Base-by-base conservation (phyloP, 2,329 filamentous ascomycete species). In the Tolypocladium tundrense region DNA sequence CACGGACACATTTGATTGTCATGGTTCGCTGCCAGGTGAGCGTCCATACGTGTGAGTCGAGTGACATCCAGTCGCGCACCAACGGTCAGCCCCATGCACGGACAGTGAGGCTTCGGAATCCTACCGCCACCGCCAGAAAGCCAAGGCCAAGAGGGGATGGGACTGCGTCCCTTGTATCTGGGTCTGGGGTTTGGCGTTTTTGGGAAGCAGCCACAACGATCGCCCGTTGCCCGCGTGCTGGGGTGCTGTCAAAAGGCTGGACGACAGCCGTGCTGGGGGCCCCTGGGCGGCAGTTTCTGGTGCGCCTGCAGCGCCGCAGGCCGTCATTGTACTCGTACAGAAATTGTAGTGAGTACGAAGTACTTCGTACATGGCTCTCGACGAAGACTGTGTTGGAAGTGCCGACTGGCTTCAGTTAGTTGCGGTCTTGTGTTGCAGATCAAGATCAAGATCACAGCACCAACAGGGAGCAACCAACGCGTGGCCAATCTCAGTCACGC, bases 51-150 rank as follows among this genome's bases (percentile, higher is more conserved):
- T 7, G 13, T 14, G 31, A 37, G 48, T 13, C 31, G 48, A 52
- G 31, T 52, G 24, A 53, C 42, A 37, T 54, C 39, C 52, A 43
- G 56, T 51, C 58, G 62, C 58, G 59, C 62, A 62, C 65, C 55
- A 60, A 60, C 58, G 53, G 50, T 59, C 58, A 60, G 57, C 62
- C 53, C 60, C 59, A 57, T 48, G 57, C 54, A 42, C 40, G 56
- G 57, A 51, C 55, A 41, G 52, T 58, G 57, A 62, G 61, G 61
- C 60, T 60, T 62, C 62, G 61, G 52, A 54, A 54, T 54, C 55
- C 54, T 56, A 56, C 56, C 60, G 59, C 61, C 61, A 62, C 59
- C 50, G 56, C 58, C 57, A 59, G 59, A 55, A 55, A 60, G 59
- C 58, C 62, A 62, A 61, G 58, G 56, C 56, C 40, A 55, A 51